A percentile compares a stretch with the other conserved stretches of the same genome.
Conservation (phyloP, 2,329 filamentous ascomycete species). For the Penicillium hesseltinei region DNA sequence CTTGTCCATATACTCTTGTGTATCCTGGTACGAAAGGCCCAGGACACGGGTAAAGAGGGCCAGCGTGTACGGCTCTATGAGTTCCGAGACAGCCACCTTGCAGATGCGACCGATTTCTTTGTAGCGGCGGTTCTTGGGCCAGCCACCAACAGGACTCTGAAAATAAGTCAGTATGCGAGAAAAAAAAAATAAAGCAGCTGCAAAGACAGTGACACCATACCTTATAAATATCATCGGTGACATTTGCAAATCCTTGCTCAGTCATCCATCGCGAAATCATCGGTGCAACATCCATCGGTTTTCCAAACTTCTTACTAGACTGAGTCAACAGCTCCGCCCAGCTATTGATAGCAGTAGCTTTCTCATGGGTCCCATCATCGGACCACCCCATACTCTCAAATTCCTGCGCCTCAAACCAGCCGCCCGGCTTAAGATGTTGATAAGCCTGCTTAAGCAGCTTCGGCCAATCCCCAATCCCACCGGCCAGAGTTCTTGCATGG, state of each 20-base stretch:
- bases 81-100: constrained; percentile 31
- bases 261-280: constrained; percentile 28
- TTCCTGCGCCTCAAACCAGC: constrained; percentile 40
- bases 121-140: constrained; percentile 33
- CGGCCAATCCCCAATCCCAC: constrained; percentile 39
- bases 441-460: constrained; percentile 32
- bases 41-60: constrained; percentile 40
- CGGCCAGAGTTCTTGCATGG: constrained; percentile 37
- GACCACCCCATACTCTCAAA: constrained; percentile 30
- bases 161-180: constrained; percentile 5
- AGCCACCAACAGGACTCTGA: constrained; percentile 36
- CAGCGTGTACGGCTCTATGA: constrained; percentile 39
- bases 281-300: constrained; percentile 36
- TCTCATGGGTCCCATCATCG: constrained; percentile 33
- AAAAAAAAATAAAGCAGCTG: not conserved
- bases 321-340: constrained; percentile 32
- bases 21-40: constrained; percentile 33
- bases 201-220: constrained; percentile 15
- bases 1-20: constrained; percentile 30
- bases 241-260: constrained; percentile 34
- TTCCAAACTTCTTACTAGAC: constrained; percentile 36
- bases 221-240: constrained; percentile 37
- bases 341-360: constrained; percentile 26
- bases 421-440: constrained; percentile 34
- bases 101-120: constrained; percentile 38